A percentile compares a stretch with the other conserved stretches of the same genome.
phyloP scores from a whole-genome alignment of 108 stramenopile species.

The Tribonema minus region DNA sequence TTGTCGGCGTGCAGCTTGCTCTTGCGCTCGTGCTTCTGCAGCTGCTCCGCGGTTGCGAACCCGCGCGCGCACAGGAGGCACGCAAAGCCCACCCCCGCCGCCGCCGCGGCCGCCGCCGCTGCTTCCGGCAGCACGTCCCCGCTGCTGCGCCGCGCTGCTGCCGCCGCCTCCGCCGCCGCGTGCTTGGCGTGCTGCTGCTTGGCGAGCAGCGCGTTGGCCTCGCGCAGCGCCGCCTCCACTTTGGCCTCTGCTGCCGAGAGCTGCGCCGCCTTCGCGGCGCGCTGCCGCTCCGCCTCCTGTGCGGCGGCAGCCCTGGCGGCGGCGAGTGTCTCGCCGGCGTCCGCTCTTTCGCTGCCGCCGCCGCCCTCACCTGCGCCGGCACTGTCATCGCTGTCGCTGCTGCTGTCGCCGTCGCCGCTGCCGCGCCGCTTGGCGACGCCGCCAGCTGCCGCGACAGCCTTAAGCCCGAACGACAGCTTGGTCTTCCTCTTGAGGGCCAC shows the following conservation, averaged over 20 bases:
- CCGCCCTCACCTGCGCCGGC: background rate
- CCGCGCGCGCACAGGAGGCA: conserved; percentile 39
- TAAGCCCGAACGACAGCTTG: background rate
- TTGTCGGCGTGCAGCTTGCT: conserved; percentile 54
- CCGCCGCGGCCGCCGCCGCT: background rate
- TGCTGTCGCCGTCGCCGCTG: background rate
- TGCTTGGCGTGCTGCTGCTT: too few relatives aligned
- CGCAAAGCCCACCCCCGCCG: background rate
- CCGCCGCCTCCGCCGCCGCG: conserved; percentile 3
- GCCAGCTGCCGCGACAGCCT: background rate
- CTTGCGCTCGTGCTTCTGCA: conserved; percentile 50
- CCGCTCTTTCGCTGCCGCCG: background rate
- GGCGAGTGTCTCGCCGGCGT: background rate
- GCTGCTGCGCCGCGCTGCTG: background rate
- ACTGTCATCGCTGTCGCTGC: background rate
- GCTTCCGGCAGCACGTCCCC: background rate
- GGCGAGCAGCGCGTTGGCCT: too few relatives aligned
- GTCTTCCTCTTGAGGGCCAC: background rate
- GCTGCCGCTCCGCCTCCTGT: background rate
- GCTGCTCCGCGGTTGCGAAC: conserved; percentile 46
- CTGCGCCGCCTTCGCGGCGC: background rate
- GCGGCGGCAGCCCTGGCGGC: background rate
- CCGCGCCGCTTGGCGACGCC: background rate
- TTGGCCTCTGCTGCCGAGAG: too few relatives aligned
- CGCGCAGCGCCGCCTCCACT: too few relatives aligned